Evolutionary conservation across 495 filamentous ascomycete genomes (phyloP).

Genomic region (Platismatia glauca): DNA sequence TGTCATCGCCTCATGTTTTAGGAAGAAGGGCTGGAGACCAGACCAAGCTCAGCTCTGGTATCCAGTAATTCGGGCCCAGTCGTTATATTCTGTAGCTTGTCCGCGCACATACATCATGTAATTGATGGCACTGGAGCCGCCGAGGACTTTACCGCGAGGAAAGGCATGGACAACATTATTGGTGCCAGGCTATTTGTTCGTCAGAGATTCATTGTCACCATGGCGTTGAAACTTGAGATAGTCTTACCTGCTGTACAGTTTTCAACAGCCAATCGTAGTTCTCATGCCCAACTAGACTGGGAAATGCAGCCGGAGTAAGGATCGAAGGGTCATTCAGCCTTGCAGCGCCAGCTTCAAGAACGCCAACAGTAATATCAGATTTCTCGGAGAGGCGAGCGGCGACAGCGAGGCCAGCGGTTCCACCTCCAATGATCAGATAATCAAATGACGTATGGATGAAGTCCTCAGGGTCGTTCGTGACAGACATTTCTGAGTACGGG

Average conservation of each 20-base stretch:
- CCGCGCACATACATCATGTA: conserved; percentile 33
- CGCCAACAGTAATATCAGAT: conserved; percentile 36
- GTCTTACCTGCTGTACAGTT: conserved; percentile 21
- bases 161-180: conserved; percentile 14
- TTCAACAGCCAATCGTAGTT: conserved; percentile 26
- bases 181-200: conserved; percentile 8
- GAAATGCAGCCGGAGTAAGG: conserved; percentile 6
- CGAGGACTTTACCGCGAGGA: conserved; percentile 46
- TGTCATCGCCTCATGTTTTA: conserved; percentile 27
- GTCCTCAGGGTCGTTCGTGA: background rate
- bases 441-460: conserved; percentile 22
- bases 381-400: conserved; percentile 46
- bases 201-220: background rate
- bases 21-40: conserved; percentile 37
- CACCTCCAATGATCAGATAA: conserved; percentile 45
- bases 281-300: conserved; percentile 14
- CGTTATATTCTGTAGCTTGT: conserved; percentile 33
- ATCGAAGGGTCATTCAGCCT: conserved; percentile 9
- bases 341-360: conserved; percentile 46
- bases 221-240: background rate
- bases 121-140: conserved; percentile 44
- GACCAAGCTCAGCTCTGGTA: conserved; percentile 39
- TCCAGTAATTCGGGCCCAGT: conserved; percentile 38
- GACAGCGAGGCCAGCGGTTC: conserved; percentile 45
- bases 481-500: background rate